phyloP scores from a whole-genome alignment of 768 basidiomycete species.

The Vishniacozyma victoriae region DNA sequence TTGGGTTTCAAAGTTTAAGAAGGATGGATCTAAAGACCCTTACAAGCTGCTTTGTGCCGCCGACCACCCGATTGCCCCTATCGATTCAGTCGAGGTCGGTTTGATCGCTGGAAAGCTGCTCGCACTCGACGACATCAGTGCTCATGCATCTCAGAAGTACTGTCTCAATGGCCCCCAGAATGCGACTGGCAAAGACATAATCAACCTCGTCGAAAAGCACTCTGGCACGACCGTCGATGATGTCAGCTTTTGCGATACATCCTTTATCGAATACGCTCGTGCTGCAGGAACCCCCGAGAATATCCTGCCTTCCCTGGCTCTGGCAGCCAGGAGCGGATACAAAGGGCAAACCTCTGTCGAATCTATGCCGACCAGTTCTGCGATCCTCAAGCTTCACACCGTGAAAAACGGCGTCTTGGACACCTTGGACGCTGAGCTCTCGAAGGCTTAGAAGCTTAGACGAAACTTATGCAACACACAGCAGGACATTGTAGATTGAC shows the following conservation, averaged over 20 bases:
- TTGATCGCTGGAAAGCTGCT: conserved; percentile 9
- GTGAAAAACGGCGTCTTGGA: neutral
- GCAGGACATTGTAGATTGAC: no score
- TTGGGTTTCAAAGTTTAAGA: conserved; percentile 6
- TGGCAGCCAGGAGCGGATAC: neutral
- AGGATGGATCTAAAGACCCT: neutral
- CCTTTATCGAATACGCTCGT: neutral
- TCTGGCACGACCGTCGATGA: conserved; percentile 12
- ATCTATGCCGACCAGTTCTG: neutral
- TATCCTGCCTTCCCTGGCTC: conserved; percentile 1
- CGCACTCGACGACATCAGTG: neutral
- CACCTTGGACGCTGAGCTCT: neutral
- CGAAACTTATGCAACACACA: no score
- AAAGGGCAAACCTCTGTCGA: conserved; percentile 1
- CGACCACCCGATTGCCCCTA: conserved; percentile 3
- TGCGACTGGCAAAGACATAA: conserved; percentile 4
- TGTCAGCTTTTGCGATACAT: conserved; percentile 2
- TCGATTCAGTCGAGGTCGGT: conserved; percentile 18
- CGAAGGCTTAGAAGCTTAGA: conserved; percentile 2
- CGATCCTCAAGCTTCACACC: conserved; percentile 1
- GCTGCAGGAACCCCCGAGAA: conserved; percentile 1
- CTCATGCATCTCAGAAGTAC: conserved; percentile 9
- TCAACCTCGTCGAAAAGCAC: conserved; percentile 6
- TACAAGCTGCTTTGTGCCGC: conserved; percentile 2
- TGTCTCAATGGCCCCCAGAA: conserved; percentile 10